Evolutionary conservation across 305 asterid genomes (phyloP).

Genomic region (Solanum hybrid): DNA sequence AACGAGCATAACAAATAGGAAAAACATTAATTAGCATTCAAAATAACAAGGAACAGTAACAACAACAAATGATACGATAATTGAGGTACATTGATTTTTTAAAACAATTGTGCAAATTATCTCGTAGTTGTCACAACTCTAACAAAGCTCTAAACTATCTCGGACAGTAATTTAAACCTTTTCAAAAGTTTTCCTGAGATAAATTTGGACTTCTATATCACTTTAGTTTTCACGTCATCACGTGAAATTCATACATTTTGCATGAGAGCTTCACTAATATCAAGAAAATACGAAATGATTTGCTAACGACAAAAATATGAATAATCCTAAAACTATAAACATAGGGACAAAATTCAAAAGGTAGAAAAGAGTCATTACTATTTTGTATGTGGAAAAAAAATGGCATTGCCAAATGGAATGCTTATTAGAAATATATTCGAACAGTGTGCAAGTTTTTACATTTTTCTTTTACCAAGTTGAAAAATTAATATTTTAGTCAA

Average conservation of each 20-base stretch:
- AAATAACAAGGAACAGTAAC: background rate
- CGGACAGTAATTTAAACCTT: background rate
- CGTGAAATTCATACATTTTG: background rate
- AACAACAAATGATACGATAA: background rate
- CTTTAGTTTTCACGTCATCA: background rate
- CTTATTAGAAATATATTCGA: background rate
- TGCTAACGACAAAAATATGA: background rate
- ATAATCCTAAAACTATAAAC: background rate
- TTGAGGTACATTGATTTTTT: background rate
- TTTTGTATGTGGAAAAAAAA: background rate
- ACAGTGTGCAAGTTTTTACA: background rate
- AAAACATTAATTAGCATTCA: background rate
- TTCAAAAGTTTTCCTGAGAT: background rate
- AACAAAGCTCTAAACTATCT: background rate
- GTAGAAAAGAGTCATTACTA: background rate
- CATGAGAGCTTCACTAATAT: background rate
- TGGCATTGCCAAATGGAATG: background rate
- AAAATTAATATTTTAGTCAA: background rate
- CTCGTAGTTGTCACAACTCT: background rate
- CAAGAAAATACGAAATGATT: background rate
- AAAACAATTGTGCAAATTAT: background rate
- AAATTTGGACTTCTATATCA: background rate
- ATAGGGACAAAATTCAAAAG: background rate
- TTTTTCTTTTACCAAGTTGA: background rate
- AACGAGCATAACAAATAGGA: background rate